Percentiles rank a stretch among this genome's conserved stretches.
phyloP scores from a whole-genome alignment of 2,329 filamentous ascomycete species.

The Monilinia laxa region DNA sequence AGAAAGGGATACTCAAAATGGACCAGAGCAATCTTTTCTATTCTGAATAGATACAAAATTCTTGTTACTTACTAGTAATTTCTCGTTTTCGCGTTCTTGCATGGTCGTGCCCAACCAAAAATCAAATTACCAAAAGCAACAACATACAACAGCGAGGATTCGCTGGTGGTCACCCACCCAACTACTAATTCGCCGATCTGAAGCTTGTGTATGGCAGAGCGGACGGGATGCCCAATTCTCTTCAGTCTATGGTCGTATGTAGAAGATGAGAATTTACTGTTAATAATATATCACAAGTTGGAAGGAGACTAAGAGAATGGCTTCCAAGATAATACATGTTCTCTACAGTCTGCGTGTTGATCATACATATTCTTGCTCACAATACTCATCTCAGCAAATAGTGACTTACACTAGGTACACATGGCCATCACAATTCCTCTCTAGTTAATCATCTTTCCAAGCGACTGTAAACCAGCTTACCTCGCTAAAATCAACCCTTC shows the following conservation, averaged over 20 bases:
- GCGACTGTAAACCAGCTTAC: too few species aligned
- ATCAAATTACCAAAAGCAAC: background rate
- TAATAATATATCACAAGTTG: rapidly evolving
- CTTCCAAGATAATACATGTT: too few species aligned
- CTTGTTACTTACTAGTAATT: too few species aligned
- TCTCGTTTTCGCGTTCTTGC: background rate
- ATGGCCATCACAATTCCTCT: too few species aligned
- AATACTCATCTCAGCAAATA: too few species aligned
- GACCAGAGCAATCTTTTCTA: background rate
- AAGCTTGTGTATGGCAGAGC: conserved; percentile 21
- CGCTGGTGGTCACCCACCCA: conserved; percentile 23
- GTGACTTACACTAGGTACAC: too few species aligned
- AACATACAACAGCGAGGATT: conserved; percentile 20
- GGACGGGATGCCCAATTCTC: conserved; percentile 18
- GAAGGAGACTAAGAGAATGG: background rate
- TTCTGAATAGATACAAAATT: too few species aligned
- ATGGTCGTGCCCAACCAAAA: background rate
- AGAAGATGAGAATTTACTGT: rapidly evolving
- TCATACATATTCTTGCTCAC: too few species aligned
- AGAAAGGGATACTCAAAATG: background rate
- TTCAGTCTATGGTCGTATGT: conserved; percentile 16
- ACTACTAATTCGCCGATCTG: conserved; percentile 20
- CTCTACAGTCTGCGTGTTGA: too few species aligned
- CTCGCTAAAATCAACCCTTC: too few species aligned
- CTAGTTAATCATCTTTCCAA: too few species aligned